These are phyloP conservation scores for Amanita pseudoporphyria DNA, from an alignment of 768 basidiomycete species.

Conservation along the genomic window DNA sequence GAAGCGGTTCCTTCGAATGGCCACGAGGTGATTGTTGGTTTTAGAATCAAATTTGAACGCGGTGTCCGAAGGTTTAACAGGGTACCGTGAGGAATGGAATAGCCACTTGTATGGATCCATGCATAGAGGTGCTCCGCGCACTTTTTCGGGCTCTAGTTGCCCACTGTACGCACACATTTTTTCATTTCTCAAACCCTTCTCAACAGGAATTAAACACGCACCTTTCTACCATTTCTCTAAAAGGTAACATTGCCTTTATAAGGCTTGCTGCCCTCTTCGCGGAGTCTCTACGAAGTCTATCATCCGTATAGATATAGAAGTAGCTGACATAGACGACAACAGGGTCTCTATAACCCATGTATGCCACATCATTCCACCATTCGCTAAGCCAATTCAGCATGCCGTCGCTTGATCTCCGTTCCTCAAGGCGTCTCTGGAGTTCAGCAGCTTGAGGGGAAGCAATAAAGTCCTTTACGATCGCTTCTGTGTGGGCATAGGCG, in stretches of 20 bases:
- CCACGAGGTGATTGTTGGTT: conserved; percentile 79
- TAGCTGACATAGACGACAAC: conserved; percentile 92
- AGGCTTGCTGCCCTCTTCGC: conserved; percentile 73
- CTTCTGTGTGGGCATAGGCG: conserved; percentile 50
- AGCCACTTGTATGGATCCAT: conserved; percentile 97
- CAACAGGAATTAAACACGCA: conserved; percentile 23
- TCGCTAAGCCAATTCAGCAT: conserved; percentile 83
- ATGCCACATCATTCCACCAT: conserved; percentile 97
- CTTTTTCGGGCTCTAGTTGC: conserved; percentile 81
- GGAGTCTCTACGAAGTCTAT: conserved; percentile 41
- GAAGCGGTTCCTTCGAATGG: conserved; percentile 87
- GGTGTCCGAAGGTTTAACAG: conserved; percentile 73
- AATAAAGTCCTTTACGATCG: conserved; percentile 58
- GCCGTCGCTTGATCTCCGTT: conserved; percentile 53
- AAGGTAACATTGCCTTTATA: conserved; percentile 78
- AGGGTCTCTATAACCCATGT: conserved; percentile 82
- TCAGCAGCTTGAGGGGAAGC: conserved; percentile 55
- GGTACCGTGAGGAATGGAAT: conserved; percentile 93
- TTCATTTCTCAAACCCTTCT: background rate
- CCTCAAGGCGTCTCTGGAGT: conserved; percentile 71
- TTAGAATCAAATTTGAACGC: conserved; percentile 71
- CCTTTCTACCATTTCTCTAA: conserved; percentile 78
- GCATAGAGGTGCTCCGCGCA: conserved; percentile 67
- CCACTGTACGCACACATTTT: conserved; percentile 45
- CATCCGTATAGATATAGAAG: conserved; percentile 83